phyloP scores from a whole-genome alignment of 176 grass and related monocot species.

The Avena insularis region DNA sequence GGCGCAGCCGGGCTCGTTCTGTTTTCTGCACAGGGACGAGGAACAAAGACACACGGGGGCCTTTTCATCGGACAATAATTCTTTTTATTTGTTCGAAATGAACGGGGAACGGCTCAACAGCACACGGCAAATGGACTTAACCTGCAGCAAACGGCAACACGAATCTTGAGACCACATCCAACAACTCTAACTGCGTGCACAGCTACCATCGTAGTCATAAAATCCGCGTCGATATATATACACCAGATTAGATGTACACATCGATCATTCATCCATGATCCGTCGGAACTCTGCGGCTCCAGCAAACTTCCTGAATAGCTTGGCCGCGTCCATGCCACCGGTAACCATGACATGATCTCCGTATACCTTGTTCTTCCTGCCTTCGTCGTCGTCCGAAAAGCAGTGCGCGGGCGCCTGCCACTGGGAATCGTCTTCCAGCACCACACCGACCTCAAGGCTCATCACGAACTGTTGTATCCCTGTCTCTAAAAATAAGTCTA shows the following conservation, averaged over 20 bases:
- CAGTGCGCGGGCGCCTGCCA: slow-evolving; percentile 76
- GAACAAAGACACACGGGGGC: no score
- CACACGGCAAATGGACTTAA: no score
- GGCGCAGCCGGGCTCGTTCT: no score
- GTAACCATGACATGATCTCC: background rate
- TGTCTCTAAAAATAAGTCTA: slow-evolving; percentile 32
- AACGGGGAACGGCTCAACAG: no score
- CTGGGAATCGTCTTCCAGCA: slow-evolving; percentile 49
- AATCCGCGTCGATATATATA: no score
- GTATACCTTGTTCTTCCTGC: background rate
- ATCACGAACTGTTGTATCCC: slow-evolving; percentile 65
- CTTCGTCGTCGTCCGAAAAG: background rate
- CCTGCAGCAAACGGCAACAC: no score
- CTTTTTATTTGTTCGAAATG: no score
- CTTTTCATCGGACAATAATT: no score
- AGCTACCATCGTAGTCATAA: no score
- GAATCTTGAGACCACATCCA: no score
- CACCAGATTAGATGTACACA: background rate
- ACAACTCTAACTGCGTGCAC: no score
- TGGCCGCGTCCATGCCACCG: background rate
- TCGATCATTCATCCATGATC: background rate
- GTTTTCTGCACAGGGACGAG: no score
- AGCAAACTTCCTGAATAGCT: background rate
- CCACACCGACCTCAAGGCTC: slow-evolving; percentile 62
- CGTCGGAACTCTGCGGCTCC: background rate